Conservation (phyloP, 208 protist genomes). For the Crithidia bombi region DNA sequence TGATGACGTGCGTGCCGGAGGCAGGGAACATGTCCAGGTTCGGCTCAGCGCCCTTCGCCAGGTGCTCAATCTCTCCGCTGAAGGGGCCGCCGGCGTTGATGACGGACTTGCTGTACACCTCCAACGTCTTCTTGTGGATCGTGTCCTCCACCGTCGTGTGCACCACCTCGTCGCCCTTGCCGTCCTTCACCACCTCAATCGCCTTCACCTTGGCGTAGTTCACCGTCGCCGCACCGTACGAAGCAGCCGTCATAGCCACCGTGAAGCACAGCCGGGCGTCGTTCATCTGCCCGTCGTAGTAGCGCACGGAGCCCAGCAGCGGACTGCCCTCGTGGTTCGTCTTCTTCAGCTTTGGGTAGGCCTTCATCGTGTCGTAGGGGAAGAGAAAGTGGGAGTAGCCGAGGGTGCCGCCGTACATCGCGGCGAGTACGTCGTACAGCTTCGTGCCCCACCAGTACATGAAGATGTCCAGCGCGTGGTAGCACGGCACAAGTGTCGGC, state of each 20-base stretch:
- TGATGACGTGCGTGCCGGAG: conserved; percentile 85
- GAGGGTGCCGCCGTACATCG: conserved; percentile 75
- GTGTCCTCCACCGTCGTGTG: conserved; percentile 82
- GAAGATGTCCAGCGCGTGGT: conserved; percentile 81
- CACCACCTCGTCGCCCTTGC: conserved; percentile 52
- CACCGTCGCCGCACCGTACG: conserved; percentile 88
- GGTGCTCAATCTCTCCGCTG: conserved; percentile 78
- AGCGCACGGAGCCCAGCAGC: conserved; percentile 91
- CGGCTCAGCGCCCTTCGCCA: conserved; percentile 53
- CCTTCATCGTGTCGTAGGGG: conserved; percentile 73
- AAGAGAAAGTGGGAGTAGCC: conserved; percentile 85
- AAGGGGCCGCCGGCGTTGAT: conserved; percentile 94
- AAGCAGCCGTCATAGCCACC: conserved; percentile 93
- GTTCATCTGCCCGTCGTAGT: conserved; percentile 97
- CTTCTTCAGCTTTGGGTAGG: conserved; percentile 77
- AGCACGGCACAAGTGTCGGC: conserved; percentile 94
- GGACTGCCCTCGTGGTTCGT: conserved; percentile 53
- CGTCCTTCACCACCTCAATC: conserved; percentile 60
- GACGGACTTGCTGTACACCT: conserved; percentile 86
- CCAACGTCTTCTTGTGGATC: conserved; percentile 65
- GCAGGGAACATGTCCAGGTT: conserved; percentile 74
- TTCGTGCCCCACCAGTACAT: conserved; percentile 89
- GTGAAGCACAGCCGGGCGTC: conserved; percentile 95
- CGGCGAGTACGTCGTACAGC: conserved; percentile 91
- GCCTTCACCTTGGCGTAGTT: conserved; percentile 92